Percentiles rank a stretch among this genome's conserved stretches.
These are phyloP conservation scores for Fusarium nematophilum DNA, from an alignment of 2,329 filamentous ascomycete species.

Conservation along the genomic window DNA sequence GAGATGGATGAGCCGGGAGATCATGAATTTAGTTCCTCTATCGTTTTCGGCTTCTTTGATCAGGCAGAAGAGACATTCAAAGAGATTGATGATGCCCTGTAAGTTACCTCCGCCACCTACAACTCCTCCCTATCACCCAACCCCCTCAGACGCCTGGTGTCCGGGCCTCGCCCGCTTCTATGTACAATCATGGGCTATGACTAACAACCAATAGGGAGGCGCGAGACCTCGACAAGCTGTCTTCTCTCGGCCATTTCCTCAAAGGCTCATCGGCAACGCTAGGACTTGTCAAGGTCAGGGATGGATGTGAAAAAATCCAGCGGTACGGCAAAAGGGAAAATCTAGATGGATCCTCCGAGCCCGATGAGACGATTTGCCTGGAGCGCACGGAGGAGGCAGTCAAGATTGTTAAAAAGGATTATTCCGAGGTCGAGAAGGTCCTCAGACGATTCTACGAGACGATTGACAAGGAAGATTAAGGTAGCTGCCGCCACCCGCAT, in stretches of 20 bases:
- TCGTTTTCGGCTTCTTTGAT: conserved; percentile 92
- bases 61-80: conserved; percentile 89
- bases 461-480: conserved; percentile 34
- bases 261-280: conserved; percentile 97
- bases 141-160: not conserved
- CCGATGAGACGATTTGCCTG: conserved; percentile 75
- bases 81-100: conserved; percentile 88
- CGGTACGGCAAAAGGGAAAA: conserved; percentile 88
- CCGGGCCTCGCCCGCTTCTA: not conserved
- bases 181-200: not conserved
- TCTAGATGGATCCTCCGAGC: conserved; percentile 75
- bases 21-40: conserved; percentile 86
- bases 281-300: conserved; percentile 89
- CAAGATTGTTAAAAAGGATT: conserved; percentile 79
- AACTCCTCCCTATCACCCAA: no score
- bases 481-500: not conserved
- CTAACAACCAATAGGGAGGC: conserved; percentile 70
- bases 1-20: conserved; percentile 97
- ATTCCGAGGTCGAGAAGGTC: conserved; percentile 75
- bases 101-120: no score
- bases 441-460: conserved; percentile 74
- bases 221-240: conserved; percentile 79
- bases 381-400: conserved; percentile 77
- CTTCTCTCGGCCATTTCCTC: conserved; percentile 90
- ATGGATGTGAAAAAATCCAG: conserved; percentile 96